These are phyloP conservation scores for Dictyostelium firmibasis DNA, from an alignment of 78 protist genomes.

Conservation along the genomic window DNA sequence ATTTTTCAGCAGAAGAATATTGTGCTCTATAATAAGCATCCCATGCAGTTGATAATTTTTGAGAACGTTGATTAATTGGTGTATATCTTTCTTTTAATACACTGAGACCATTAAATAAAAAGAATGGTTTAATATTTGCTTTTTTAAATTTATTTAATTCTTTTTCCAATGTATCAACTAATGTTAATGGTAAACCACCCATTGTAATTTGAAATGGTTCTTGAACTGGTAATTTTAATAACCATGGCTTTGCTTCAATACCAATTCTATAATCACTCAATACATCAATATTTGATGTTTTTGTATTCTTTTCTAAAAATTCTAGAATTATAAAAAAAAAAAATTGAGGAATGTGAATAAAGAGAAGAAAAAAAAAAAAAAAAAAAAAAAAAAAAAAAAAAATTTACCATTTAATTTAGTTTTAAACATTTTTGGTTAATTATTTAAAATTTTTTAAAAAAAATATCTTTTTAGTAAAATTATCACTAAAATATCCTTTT, in stretches of 20 bases:
- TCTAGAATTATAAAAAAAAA: neutral
- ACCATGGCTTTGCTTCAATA: conserved; percentile 70
- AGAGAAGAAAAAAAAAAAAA: neutral
- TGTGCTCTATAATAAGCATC: conserved; percentile 55
- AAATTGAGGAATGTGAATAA: too few species aligned
- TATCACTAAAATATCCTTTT: neutral
- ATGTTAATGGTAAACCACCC: conserved; percentile 76
- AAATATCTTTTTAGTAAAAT: too few species aligned
- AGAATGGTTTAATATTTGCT: conserved; percentile 74
- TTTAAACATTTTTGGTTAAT: neutral
- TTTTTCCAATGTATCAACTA: neutral
- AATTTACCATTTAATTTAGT: neutral
- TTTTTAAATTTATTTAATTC: conserved; percentile 68
- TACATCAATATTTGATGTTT: conserved; percentile 27
- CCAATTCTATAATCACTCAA: conserved; percentile 62
- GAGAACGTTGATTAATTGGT: neutral
- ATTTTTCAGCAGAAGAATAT: conserved; percentile 37
- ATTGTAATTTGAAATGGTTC: conserved; percentile 78
- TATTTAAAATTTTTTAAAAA: too few species aligned
- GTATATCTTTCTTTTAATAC: conserved; percentile 10
- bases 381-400: neutral
- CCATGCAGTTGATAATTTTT: conserved; percentile 43
- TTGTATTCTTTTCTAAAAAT: conserved; percentile 15
- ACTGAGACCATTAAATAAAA: conserved; percentile 45
- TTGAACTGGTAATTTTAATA: conserved; percentile 45